A percentile compares a stretch with the other conserved stretches of the same genome.
Evolutionary conservation across 805 yeast genomes (phyloP).

Genomic region (Kazachstania africana): DNA sequence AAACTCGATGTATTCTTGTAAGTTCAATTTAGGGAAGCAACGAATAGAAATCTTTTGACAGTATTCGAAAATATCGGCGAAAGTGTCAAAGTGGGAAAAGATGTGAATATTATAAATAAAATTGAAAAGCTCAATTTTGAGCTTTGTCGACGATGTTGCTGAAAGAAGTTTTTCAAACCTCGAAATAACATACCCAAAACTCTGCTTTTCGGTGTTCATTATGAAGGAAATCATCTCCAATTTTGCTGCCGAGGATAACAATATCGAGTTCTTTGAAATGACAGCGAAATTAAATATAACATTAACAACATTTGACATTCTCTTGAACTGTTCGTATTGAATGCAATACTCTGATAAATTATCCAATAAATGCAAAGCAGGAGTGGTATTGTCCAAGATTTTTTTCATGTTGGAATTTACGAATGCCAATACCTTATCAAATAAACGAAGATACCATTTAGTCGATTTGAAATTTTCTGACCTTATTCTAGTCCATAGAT

Average conservation of each 20-base stretch:
- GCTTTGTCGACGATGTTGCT: conserved; percentile 3
- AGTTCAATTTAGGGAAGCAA: conserved; percentile 7
- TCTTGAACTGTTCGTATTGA: conserved; percentile 9
- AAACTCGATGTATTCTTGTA: conserved; percentile 5
- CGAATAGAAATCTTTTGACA: conserved; percentile 7
- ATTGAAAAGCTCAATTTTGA: conserved; percentile 9
- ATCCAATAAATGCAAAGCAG: conserved; percentile 3
- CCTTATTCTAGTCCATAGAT: conserved; percentile 8
- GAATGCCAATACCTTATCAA: conserved; percentile 14
- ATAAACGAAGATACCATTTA: conserved; percentile 3
- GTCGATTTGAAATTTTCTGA: conserved; percentile 3
- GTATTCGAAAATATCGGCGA: conserved; percentile 8
- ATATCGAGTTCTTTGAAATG: conserved; percentile 5
- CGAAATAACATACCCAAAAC: conserved; percentile 1
- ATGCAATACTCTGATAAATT: conserved; percentile 11
- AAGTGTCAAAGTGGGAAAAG: conserved; percentile 2
- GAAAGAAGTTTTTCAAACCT: conserved; percentile 16
- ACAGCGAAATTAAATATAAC: conserved; percentile 20
- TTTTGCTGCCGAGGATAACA: conserved; percentile 7
- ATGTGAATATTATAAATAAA: conserved; percentile 14
- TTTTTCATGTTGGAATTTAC: conserved; percentile 9
- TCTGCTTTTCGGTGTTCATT: neutral
- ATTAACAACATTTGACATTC: conserved; percentile 18
- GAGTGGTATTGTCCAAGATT: neutral
- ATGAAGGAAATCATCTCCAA: conserved; percentile 7